A percentile compares a stretch with the other conserved stretches of the same genome.
phyloP scores from a whole-genome alignment of 768 basidiomycete genomes.

The Atractiella rhizophila region DNA sequence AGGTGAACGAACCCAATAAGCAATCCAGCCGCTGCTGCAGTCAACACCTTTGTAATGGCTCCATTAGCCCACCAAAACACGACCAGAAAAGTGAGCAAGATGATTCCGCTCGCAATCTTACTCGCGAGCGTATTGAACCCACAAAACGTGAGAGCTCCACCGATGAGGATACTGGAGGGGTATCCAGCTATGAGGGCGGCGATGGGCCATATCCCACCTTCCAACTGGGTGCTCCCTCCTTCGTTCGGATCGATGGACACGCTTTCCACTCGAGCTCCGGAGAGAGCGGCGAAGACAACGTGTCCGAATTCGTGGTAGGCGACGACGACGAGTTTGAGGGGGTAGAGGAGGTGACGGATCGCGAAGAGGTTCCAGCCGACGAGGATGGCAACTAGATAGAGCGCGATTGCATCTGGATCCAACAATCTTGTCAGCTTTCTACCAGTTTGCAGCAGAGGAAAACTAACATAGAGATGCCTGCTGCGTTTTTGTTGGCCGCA shows the following conservation, averaged over 20 bases:
- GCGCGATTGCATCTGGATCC: neutral
- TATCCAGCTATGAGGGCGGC: neutral
- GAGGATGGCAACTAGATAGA: neutral
- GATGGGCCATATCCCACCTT: neutral
- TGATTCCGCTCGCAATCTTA: constrained; percentile 1
- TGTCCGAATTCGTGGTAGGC: constrained; percentile 2
- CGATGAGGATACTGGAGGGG: neutral
- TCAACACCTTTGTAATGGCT: neutral
- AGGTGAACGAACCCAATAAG: constrained; percentile 4
- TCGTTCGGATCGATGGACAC: neutral
- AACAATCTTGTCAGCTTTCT: too few relatives aligned
- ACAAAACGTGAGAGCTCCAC: neutral
- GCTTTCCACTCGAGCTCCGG: neutral
- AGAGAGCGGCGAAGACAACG: neutral
- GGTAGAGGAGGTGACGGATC: neutral
- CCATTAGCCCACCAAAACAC: constrained; percentile 1
- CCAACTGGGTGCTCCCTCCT: neutral
- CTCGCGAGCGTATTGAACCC: constrained; percentile 8
- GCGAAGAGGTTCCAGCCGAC: constrained; percentile 2
- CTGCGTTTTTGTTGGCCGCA: too few relatives aligned
- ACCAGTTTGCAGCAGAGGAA: too few relatives aligned
- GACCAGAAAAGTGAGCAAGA: constrained; percentile 8
- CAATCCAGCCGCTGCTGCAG: neutral
- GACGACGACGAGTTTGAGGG: constrained; percentile 5
- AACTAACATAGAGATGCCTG: too few relatives aligned